Evolutionary conservation across 2,329 filamentous ascomycete species (phyloP).

Genomic region (Fusarium sp.): DNA sequence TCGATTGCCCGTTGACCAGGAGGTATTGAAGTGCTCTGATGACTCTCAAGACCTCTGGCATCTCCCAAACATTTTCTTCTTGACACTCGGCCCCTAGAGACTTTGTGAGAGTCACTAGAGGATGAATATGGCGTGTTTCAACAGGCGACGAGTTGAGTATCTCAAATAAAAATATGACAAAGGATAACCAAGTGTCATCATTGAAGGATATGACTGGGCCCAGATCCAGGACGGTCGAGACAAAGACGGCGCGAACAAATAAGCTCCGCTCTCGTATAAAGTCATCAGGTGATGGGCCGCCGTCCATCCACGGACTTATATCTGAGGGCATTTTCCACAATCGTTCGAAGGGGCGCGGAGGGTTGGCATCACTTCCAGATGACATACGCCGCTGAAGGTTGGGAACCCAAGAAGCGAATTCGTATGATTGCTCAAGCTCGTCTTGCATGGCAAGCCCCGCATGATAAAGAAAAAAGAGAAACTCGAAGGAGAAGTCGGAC

Average conservation of each 20-base stretch:
- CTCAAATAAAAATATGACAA: neutral
- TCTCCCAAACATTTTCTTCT: neutral
- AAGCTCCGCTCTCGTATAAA: neutral
- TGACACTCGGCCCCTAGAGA: neutral
- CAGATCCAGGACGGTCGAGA: neutral
- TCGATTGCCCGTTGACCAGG: fast-evolving
- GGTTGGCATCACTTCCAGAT: neutral
- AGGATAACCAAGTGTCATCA: neutral
- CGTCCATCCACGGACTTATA: neutral
- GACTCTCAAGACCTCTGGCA: neutral
- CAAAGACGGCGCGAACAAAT: neutral
- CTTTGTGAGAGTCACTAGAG: neutral
- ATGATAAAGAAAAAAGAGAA: neutral
- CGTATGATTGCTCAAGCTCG: neutral
- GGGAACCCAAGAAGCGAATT: slow-evolving; percentile 4
- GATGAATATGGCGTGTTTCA: neutral
- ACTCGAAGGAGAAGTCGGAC: fast-evolving
- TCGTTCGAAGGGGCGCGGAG: neutral
- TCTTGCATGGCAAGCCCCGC: neutral
- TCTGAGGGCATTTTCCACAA: neutral
- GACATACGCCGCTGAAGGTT: neutral
- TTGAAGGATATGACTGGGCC: neutral
- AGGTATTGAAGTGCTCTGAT: neutral
- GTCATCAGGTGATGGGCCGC: neutral
- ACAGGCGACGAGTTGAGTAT: fast-evolving